These are phyloP conservation scores for Butyriboletus loyo DNA, from an alignment of 768 basidiomycete genomes.

Conservation along the genomic window DNA sequence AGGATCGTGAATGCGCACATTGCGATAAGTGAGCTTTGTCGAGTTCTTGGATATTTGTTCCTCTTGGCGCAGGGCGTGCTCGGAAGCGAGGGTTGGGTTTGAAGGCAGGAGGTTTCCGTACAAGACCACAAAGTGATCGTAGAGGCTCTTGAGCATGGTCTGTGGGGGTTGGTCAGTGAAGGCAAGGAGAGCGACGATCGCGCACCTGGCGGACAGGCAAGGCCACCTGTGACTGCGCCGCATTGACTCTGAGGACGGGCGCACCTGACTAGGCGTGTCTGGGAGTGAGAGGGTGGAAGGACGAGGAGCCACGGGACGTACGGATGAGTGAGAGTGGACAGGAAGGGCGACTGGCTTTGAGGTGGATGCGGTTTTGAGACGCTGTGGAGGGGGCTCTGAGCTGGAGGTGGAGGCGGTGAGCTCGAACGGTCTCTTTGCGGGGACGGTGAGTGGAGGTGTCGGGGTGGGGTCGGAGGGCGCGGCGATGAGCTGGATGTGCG, in stretches of 20 bases:
- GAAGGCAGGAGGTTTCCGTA: constrained; percentile 55
- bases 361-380: constrained; percentile 50
- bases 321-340: constrained; percentile 35
- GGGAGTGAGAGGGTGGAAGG: not conserved
- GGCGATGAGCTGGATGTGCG: constrained; percentile 20
- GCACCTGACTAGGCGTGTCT: constrained; percentile 45
- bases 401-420: constrained; percentile 19
- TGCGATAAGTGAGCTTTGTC: constrained; percentile 78
- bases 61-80: constrained; percentile 82
- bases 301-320: constrained; percentile 6
- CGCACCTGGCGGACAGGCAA: constrained; percentile 71
- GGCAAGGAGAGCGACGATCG: not conserved
- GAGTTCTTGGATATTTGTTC: constrained; percentile 72
- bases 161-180: constrained; percentile 25
- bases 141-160: constrained; percentile 73
- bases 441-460: constrained; percentile 28
- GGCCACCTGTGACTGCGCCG: constrained; percentile 68
- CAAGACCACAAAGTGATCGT: constrained; percentile 67
- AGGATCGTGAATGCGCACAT: constrained; percentile 44
- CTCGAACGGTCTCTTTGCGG: constrained; percentile 50
- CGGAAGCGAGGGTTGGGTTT: constrained; percentile 62
- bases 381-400: constrained; percentile 59
- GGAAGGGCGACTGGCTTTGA: constrained; percentile 44
- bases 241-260: constrained; percentile 63
- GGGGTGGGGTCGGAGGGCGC: constrained; percentile 11